Conservation (phyloP, 1,284 basidiomycete species). For the Puccinia novopanici region DNA sequence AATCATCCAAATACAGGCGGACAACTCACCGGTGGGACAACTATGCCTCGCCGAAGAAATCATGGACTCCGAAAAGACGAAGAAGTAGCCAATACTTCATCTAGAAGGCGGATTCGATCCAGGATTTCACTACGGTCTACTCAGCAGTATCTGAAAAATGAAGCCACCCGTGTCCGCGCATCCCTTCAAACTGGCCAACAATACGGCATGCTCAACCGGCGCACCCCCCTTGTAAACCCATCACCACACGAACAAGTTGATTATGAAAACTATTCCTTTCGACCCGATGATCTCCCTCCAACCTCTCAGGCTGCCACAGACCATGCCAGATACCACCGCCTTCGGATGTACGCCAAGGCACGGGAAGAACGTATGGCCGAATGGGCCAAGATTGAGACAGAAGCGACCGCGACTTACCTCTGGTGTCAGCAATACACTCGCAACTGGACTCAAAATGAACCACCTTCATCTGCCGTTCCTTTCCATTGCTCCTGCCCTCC, state of each 20-base stretch:
- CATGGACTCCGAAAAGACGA: background rate
- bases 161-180: background rate
- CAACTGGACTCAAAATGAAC: constrained; percentile 1
- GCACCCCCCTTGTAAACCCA: background rate
- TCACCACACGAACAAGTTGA: background rate
- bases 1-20: background rate
- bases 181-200: background rate
- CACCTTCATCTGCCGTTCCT: background rate
- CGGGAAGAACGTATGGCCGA: background rate
- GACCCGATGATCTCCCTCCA: background rate
- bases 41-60: background rate
- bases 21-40: too few relatives aligned
- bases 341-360: background rate
- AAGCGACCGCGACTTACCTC: constrained; percentile 2
- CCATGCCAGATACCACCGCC: background rate
- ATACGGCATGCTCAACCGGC: background rate
- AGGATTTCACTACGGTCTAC: background rate
- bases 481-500: background rate
- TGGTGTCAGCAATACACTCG: background rate
- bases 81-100: background rate
- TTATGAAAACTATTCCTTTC: background rate
- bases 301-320: background rate
- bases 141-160: background rate
- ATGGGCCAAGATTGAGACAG: background rate
- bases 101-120: background rate